phyloP scores from a whole-genome alignment of 768 basidiomycete species.

The Russula emetica region DNA sequence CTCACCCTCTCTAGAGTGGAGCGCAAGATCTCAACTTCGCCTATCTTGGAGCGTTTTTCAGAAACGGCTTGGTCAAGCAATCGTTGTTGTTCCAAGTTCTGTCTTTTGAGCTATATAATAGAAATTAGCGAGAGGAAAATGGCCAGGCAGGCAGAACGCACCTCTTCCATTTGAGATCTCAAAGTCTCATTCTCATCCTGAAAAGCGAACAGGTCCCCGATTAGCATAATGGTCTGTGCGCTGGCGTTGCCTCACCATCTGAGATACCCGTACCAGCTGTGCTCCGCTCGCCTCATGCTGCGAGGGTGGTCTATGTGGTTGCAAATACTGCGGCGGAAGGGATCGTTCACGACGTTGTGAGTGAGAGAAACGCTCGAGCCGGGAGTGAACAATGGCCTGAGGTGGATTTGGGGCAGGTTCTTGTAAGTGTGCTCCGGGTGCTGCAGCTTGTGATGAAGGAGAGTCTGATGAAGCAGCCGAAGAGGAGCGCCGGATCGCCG shows the following conservation, averaged over 20 bases:
- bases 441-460: background rate
- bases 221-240: background rate
- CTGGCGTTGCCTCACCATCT: background rate
- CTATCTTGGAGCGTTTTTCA: conserved; percentile 27
- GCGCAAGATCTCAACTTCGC: conserved; percentile 27
- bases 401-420: background rate
- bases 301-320: background rate
- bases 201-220: background rate
- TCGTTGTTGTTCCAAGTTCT: conserved; percentile 19
- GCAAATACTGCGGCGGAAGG: background rate
- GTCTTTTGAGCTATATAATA: conserved; percentile 9
- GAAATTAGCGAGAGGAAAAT: background rate
- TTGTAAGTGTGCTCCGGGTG: background rate
- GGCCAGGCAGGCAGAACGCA: background rate
- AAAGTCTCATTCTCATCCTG: conserved; percentile 8
- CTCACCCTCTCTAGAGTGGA: conserved; percentile 24
- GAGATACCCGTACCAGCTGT: background rate
- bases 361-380: background rate
- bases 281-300: background rate
- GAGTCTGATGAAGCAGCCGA: background rate
- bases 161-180: conserved; percentile 17
- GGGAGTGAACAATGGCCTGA: background rate
- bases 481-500: background rate
- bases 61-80: conserved; percentile 21
- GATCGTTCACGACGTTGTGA: background rate